These are phyloP conservation scores for Zychaea mexicana DNA, from an alignment of 371 early-diverging fungal species.

Conservation along the genomic window DNA sequence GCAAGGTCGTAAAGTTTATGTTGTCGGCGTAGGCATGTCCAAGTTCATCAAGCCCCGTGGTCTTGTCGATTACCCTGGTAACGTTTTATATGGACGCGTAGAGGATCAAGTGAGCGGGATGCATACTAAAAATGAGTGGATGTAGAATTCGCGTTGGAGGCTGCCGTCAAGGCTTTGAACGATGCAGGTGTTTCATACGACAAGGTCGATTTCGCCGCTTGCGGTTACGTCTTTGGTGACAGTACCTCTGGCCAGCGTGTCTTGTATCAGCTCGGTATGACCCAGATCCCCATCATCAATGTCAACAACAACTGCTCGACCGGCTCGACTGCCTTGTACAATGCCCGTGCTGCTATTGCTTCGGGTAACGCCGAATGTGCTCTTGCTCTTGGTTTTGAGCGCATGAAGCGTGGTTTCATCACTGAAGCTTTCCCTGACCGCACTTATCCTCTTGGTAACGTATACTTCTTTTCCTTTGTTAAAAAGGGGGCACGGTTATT, in stretches of 20 bases:
- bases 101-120: too few species aligned
- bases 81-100: too few species aligned
- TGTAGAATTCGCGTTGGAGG: slow-evolving; percentile 72
- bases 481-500: too few species aligned
- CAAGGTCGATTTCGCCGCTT: slow-evolving; percentile 63
- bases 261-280: slow-evolving; percentile 72
- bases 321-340: slow-evolving; percentile 75
- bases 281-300: slow-evolving; percentile 66
- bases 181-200: slow-evolving; percentile 74
- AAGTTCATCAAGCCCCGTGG: slow-evolving; percentile 68
- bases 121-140: neutral
- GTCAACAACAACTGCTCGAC: slow-evolving; percentile 86
- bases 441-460: slow-evolving; percentile 66
- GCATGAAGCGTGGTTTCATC: slow-evolving; percentile 71
- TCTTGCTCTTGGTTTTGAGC: slow-evolving; percentile 81
- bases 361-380: slow-evolving; percentile 75
- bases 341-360: slow-evolving; percentile 72
- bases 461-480: neutral
- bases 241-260: slow-evolving; percentile 80
- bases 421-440: slow-evolving; percentile 63
- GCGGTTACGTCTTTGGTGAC: slow-evolving; percentile 72
- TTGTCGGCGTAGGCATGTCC: slow-evolving; percentile 72
- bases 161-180: slow-evolving; percentile 74
- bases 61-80: slow-evolving; percentile 63
- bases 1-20: slow-evolving; percentile 34